A percentile compares a stretch with the other conserved stretches of the same genome.
Evolutionary conservation across 139 green algal genomes (phyloP).

Genomic region (Coelastrella sp.): DNA sequence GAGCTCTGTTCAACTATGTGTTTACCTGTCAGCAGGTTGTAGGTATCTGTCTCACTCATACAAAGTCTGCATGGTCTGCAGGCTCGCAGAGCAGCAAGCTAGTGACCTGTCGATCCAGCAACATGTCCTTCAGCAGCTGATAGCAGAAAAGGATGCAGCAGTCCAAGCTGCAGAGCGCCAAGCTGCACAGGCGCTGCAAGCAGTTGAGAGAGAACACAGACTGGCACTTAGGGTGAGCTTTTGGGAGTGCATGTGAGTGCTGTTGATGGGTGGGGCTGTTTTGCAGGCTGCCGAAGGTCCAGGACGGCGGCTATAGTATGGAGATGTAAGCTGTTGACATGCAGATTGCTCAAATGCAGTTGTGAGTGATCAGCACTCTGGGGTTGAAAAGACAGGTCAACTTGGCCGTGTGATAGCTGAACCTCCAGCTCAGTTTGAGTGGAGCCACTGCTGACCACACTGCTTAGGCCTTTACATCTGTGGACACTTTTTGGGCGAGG

Average conservation of each 20-base stretch:
- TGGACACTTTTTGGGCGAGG: background rate
- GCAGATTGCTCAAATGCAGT: too few species aligned
- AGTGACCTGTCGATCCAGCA: background rate
- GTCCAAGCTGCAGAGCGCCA: slow-evolving; percentile 9
- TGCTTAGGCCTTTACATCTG: too few species aligned
- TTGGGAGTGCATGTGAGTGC: background rate
- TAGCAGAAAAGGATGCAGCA: slow-evolving; percentile 30
- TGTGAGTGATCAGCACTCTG: too few species aligned
- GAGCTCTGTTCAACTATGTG: too few species aligned
- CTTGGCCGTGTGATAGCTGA: too few species aligned
- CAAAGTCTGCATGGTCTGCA: background rate
- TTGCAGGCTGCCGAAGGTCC: background rate
- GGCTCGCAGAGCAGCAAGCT: slow-evolving; percentile 20
- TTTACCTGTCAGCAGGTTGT: too few species aligned
- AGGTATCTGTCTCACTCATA: background rate
- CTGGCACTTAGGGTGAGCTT: background rate
- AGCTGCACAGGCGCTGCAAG: background rate
- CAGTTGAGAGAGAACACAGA: background rate
- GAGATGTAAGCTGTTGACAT: too few species aligned
- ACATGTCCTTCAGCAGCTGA: background rate
- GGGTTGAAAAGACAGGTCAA: too few species aligned
- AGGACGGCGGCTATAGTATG: too few species aligned
- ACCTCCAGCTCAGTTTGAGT: too few species aligned
- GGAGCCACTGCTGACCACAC: too few species aligned
- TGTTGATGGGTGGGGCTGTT: background rate